A percentile compares a stretch with the other conserved stretches of the same genome.
phyloP scores from a whole-genome alignment of 805 yeast genomes.

The Candida easanensis region DNA sequence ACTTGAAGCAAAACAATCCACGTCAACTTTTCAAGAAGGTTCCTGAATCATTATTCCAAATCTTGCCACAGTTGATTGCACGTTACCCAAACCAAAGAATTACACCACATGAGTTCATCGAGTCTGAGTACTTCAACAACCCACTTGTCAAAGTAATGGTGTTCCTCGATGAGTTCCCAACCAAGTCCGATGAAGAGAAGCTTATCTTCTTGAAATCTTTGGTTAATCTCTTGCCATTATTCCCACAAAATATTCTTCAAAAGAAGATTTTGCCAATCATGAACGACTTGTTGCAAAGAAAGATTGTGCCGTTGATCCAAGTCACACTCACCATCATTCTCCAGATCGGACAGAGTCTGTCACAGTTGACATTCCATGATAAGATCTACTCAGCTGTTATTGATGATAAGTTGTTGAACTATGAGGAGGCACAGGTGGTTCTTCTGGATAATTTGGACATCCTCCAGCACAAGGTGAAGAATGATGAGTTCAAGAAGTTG shows the following conservation, averaged over 20 bases:
- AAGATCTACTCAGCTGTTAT: slow-evolving; percentile 18
- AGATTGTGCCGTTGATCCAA: slow-evolving; percentile 40
- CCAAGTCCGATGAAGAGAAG: slow-evolving; percentile 67
- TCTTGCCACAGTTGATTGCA: slow-evolving; percentile 52
- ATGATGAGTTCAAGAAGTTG: slow-evolving; percentile 45
- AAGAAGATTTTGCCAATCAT: slow-evolving; percentile 76
- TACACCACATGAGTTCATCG: slow-evolving; percentile 64
- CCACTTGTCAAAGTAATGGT: slow-evolving; percentile 77
- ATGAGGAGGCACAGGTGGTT: slow-evolving; percentile 40
- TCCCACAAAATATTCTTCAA: slow-evolving; percentile 40
- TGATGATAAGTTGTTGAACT: slow-evolving; percentile 35
- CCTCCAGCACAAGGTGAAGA: slow-evolving; percentile 42
- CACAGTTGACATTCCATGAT: slow-evolving; percentile 77
- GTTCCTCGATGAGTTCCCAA: slow-evolving; percentile 78
- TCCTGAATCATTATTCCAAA: slow-evolving; percentile 50
- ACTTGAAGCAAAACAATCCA: slow-evolving; percentile 38
- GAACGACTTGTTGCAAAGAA: slow-evolving; percentile 45
- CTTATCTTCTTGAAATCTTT: slow-evolving; percentile 66
- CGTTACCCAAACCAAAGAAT: slow-evolving; percentile 57
- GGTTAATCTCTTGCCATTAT: slow-evolving; percentile 47
- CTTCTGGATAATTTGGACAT: slow-evolving; percentile 47
- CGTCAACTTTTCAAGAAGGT: slow-evolving; percentile 49
- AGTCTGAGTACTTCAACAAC: slow-evolving; percentile 75
- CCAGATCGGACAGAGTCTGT: slow-evolving; percentile 59
- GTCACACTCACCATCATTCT: slow-evolving; percentile 54